Base-by-base conservation (phyloP, 495 filamentous ascomycete species). In the Collariella sp. region DNA sequence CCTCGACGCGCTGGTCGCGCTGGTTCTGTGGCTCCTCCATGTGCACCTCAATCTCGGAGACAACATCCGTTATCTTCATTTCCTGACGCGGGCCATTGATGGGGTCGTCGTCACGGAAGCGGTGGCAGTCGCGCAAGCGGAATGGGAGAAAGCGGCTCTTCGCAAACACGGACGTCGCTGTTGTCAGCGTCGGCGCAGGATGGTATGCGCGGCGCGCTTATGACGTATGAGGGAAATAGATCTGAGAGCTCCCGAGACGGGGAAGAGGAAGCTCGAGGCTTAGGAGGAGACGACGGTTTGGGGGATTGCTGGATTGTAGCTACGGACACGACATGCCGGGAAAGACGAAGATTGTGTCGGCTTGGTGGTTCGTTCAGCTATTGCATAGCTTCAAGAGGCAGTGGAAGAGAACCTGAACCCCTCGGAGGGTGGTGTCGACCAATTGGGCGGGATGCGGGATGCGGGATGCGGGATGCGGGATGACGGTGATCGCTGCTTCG, bases 1-100 rank as follows among this genome's bases (percentile, higher is more conserved):
- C 76, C 66, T 86, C 84, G 58, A 95, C 79, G 60, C 91, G 78
- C 64, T 79, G 76, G 65, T 94, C 87, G 62, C 83, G 81, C 68
- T 86, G 75, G 64, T 82, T 81, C 64, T 85, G 80, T 52, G 80
- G 82, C 70, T 88, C 84, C 57, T 72, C 73, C 72, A 77, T 67
- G 57, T 75, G 67, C 58, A 64, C 62, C 62, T 67, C 60, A 42
- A 72, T 56, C 59, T 72, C 66, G 49, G 68, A 66, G 46, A 70
- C 70, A 58, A 70, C 67, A 61, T 76, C 68, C 53, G 71, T 61
- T 57, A 65, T 55, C 52, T 64, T 71, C 73, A 76, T 76, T 31
- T 52, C 58, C 64, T 57, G 42, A 40, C 50, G 55, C 56, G 42
- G 60, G 39, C 57, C 58, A 60, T 71, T 71, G 45, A 72, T 72